Conservation (phyloP, 2,329 filamentous ascomycete genomes). For the Alternaria alternata region DNA sequence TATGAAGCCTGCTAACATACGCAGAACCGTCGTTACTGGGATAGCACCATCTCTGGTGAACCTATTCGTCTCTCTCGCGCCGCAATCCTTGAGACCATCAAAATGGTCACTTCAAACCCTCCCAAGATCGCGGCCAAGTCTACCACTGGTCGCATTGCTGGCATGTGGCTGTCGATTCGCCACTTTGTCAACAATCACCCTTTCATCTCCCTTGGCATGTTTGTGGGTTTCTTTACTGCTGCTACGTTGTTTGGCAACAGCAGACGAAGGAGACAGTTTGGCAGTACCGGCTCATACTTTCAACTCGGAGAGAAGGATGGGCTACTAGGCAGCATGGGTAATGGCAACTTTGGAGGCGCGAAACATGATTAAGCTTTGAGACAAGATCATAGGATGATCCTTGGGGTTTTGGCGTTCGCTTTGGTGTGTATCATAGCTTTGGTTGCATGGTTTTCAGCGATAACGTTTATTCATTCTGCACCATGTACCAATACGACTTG, state of each 20-base stretch:
- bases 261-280: slow-evolving; percentile 54
- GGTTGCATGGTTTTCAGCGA: slow-evolving; percentile 3
- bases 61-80: slow-evolving; percentile 88
- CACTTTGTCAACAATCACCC: slow-evolving; percentile 56
- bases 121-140: slow-evolving; percentile 78
- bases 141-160: slow-evolving; percentile 75
- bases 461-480: not conserved
- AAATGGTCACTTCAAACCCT: slow-evolving; percentile 72
- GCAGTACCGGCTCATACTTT: slow-evolving; percentile 67
- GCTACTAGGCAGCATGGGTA: slow-evolving; percentile 61
- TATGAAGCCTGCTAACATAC: slow-evolving; percentile 12
- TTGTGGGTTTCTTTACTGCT: slow-evolving; percentile 65
- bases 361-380: slow-evolving; percentile 40
- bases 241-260: slow-evolving; percentile 48
- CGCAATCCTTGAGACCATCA: slow-evolving; percentile 86
- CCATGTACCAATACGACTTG: not conserved
- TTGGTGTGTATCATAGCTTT: slow-evolving; percentile 20
- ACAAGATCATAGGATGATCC: not conserved
- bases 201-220: slow-evolving; percentile 60
- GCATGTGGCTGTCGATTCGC: slow-evolving; percentile 66
- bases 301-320: slow-evolving; percentile 74
- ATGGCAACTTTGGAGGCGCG: slow-evolving; percentile 53
- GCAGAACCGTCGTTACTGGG: slow-evolving; percentile 94
- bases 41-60: slow-evolving; percentile 86
- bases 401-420: slow-evolving; percentile 6